Conservation (phyloP, 2,329 filamentous ascomycete species). For the Sclerotinia spermophila region DNA sequence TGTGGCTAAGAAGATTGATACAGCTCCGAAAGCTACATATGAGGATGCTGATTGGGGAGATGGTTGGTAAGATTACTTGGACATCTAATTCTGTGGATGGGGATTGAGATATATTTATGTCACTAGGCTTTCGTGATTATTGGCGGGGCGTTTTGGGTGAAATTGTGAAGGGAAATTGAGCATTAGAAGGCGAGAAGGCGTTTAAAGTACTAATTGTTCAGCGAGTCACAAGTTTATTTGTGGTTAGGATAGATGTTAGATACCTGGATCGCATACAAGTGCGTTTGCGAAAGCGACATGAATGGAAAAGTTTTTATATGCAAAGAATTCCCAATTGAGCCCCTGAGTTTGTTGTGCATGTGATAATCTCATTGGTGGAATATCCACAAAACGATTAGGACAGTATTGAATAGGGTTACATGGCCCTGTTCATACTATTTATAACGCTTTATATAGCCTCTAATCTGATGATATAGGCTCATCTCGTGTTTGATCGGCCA, state of each 20-base stretch:
- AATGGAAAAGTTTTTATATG: background rate
- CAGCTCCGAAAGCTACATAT: constrained; percentile 58
- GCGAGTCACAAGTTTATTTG: background rate
- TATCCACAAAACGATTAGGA: background rate
- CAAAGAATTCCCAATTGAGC: background rate
- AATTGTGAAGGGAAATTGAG: background rate
- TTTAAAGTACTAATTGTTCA: background rate
- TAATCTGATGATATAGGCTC: no score
- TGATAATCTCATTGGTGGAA: background rate
- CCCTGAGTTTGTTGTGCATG: background rate
- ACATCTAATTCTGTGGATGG: background rate
- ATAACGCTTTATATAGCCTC: background rate
- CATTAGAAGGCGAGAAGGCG: constrained; percentile 10
- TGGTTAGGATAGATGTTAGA: constrained; percentile 2
- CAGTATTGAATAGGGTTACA: background rate
- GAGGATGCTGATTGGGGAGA: constrained; percentile 63
- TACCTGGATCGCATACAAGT: background rate
- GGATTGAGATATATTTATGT: background rate
- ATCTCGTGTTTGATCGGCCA: background rate
- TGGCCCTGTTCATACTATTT: background rate
- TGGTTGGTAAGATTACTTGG: constrained; percentile 49
- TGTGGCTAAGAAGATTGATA: constrained; percentile 63
- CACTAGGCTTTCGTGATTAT: background rate
- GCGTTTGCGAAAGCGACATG: background rate
- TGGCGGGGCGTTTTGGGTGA: constrained; percentile 9